phyloP scores from a whole-genome alignment of 1,284 basidiomycete species.

The Coniophora puteana region DNA sequence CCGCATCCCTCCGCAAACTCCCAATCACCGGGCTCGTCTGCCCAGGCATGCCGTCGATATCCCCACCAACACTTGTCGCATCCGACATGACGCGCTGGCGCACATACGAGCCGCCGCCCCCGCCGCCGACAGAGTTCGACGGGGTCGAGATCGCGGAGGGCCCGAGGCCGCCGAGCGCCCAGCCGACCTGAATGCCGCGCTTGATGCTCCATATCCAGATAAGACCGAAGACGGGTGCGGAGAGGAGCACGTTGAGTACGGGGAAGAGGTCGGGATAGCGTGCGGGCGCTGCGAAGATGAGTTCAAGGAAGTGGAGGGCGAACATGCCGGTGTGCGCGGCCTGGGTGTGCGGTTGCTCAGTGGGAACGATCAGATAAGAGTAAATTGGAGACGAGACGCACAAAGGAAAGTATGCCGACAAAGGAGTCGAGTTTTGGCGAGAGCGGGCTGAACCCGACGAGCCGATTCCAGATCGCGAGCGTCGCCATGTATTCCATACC shows the following conservation, averaged over 20 bases:
- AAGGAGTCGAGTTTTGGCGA: constrained; percentile 37
- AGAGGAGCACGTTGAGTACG: constrained; percentile 83
- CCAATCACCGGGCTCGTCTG: background rate
- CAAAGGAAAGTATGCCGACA: constrained; percentile 57
- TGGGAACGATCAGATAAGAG: constrained; percentile 1
- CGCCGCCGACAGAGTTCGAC: background rate
- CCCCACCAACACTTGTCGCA: background rate
- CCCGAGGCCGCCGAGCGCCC: constrained; percentile 50
- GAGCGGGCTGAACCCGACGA: constrained; percentile 75
- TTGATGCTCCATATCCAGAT: constrained; percentile 79
- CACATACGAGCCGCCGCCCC: background rate
- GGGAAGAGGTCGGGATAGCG: constrained; percentile 85
- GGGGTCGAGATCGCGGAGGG: constrained; percentile 12
- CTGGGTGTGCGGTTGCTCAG: constrained; percentile 30
- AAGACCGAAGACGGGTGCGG: constrained; percentile 73
- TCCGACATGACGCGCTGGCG: background rate
- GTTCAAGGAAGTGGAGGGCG: constrained; percentile 63
- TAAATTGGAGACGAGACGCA: constrained; percentile 31
- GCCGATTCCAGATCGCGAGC: constrained; percentile 74
- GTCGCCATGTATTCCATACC: constrained; percentile 68
- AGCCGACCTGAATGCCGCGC: constrained; percentile 60
- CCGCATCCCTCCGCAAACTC: constrained; percentile 12
- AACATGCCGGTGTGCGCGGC: constrained; percentile 54
- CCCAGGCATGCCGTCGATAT: no score
- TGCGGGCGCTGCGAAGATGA: constrained; percentile 55